Base-by-base conservation (phyloP, 2,329 filamentous ascomycete species). In the Xylaria sp. region DNA sequence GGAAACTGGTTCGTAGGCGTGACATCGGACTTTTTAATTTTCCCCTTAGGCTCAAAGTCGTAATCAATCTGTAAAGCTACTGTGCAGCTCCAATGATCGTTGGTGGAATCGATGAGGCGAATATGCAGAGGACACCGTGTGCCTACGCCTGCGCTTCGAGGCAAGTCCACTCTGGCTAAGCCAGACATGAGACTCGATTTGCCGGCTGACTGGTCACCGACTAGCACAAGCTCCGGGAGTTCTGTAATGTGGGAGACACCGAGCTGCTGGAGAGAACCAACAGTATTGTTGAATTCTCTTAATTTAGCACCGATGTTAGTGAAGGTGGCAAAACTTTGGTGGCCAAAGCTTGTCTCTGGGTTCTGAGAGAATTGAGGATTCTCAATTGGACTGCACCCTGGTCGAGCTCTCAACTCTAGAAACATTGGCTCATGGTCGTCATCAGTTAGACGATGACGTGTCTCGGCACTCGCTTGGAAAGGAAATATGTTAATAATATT, bases 91-190 rank as follows among this genome's bases (percentile, higher is more conserved):
- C 93, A 96, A 0, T 86, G 81, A 0, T 84, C 81, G 0, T 81
- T 83, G 18, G 82, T 81, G 1, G 87, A 84, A 1, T 85, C 81
- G 0, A 86, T 90, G 0, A 93, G 84, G 0, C 92, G 90, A 60
- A 97, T 96, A 63, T 94, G 92, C 0, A 97, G 86, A 0, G 93
- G 93, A 66, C 93, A 97, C 0, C 91, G 83, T 0, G 94, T 97
- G 75, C 94, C 97, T 1, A 79, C 78, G 32, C 78, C 78, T 27
- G 76, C 77, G 42, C 76, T 78, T 9, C 88, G 83, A 0, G 90
- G 90, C 0, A 92, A 84, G 44, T 86, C 86, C 61, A 92, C 90
- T 9, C 86, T 87, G 1, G 81, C 77, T 68, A 88, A 82, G 0
- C 83, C 85, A 60, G 85, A 84, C 78, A 79, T 79, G 16, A 79